phyloP scores from a whole-genome alignment of 352 stramenopile species.

The Globisporangium iwayamae region DNA sequence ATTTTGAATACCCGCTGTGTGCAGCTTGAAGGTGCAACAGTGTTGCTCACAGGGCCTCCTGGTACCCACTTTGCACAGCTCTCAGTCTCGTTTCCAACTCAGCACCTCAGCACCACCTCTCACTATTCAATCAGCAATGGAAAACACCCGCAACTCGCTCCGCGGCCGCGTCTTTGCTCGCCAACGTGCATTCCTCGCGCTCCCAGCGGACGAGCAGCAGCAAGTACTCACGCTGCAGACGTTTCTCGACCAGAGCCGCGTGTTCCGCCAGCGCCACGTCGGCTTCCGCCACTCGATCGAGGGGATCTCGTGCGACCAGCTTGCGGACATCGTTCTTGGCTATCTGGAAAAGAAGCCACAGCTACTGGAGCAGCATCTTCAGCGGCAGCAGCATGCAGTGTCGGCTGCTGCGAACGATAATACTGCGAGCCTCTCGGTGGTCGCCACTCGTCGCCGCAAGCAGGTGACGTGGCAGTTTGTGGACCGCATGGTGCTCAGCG shows the following conservation, averaged over 20 bases:
- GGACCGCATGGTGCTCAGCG: conserved; percentile 9
- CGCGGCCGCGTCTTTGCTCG: background rate
- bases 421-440: background rate
- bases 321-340: background rate
- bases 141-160: background rate
- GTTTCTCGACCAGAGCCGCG: conserved; percentile 1
- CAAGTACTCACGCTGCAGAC: background rate
- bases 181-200: background rate
- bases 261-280: background rate
- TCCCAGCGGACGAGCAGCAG: background rate
- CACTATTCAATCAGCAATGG: background rate
- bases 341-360: background rate
- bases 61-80: background rate
- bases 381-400: background rate
- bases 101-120: background rate
- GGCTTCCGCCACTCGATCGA: background rate
- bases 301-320: background rate
- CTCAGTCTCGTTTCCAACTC: background rate
- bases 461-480: conserved; percentile 3
- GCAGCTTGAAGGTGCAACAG: background rate
- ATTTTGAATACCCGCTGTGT: background rate
- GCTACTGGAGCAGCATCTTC: background rate
- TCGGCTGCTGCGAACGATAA: background rate
- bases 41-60: background rate
- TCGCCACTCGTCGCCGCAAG: background rate